Evolutionary conservation across 768 basidiomycete genomes (phyloP).

Genomic region (Phlebiopsis flavidoalba): DNA sequence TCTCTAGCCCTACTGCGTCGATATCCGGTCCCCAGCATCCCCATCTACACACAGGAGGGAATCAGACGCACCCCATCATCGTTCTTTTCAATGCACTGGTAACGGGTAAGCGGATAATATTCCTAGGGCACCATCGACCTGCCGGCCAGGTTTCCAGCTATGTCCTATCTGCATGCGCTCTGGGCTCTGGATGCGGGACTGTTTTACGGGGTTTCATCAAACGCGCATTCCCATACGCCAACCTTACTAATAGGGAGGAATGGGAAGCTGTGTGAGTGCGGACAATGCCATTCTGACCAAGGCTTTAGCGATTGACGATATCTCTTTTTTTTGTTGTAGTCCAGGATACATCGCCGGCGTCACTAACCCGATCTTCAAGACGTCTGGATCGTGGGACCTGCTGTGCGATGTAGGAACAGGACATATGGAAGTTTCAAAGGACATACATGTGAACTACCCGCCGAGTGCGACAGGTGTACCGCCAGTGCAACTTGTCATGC

Average conservation of each 20-base stretch:
- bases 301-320: not conserved
- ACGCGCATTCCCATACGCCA: slow-evolving; percentile 93
- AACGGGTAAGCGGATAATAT: slow-evolving; percentile 94
- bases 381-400: slow-evolving; percentile 85
- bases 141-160: slow-evolving; percentile 88
- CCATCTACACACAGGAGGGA: slow-evolving; percentile 90
- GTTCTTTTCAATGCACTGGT: slow-evolving; percentile 94
- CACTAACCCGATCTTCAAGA: slow-evolving; percentile 94
- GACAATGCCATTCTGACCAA: not conserved
- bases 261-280: slow-evolving; percentile 79
- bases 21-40: slow-evolving; percentile 79
- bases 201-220: slow-evolving; percentile 83
- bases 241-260: slow-evolving; percentile 81
- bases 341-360: slow-evolving; percentile 96
- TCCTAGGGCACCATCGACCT: slow-evolving; percentile 85
- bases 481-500: slow-evolving; percentile 37
- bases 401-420: slow-evolving; percentile 88
- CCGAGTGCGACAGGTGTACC: slow-evolving; percentile 26
- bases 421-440: slow-evolving; percentile 81
- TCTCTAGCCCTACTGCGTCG: slow-evolving; percentile 53
- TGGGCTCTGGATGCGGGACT: slow-evolving; percentile 87
- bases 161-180: slow-evolving; percentile 90
- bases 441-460: slow-evolving; percentile 55
- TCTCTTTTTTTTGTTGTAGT: slow-evolving; percentile 31
- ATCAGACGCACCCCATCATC: slow-evolving; percentile 89